Evolutionary conservation across 2,329 filamentous ascomycete species (phyloP).

Genomic region (Beauveria asiatica): DNA sequence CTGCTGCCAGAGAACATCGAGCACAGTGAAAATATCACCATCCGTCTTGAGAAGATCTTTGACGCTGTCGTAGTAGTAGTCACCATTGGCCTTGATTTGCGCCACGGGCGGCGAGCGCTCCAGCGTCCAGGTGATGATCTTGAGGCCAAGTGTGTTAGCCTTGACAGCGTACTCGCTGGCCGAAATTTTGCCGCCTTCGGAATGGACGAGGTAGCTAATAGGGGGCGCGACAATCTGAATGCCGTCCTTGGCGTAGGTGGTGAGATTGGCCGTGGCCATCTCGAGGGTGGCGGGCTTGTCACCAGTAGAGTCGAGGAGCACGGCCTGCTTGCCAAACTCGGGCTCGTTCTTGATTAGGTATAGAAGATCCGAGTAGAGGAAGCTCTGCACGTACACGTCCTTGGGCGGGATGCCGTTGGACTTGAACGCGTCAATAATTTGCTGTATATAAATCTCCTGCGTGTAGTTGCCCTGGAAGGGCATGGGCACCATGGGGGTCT

Average conservation of each 20-base stretch:
- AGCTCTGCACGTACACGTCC: slow-evolving; percentile 56
- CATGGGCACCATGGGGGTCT: slow-evolving; percentile 61
- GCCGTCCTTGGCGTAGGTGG: slow-evolving; percentile 45
- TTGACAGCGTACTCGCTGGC: slow-evolving; percentile 54
- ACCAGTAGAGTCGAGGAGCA: slow-evolving; percentile 56
- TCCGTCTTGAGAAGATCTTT: slow-evolving; percentile 49
- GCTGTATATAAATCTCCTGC: slow-evolving; percentile 54
- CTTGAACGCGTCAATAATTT: slow-evolving; percentile 54
- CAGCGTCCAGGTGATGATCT: slow-evolving; percentile 60
- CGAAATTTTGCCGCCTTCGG: slow-evolving; percentile 45
- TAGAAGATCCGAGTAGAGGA: slow-evolving; percentile 53
- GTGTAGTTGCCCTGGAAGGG: slow-evolving; percentile 58
- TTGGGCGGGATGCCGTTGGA: slow-evolving; percentile 40
- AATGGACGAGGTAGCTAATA: slow-evolving; percentile 51
- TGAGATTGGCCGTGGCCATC: slow-evolving; percentile 47
- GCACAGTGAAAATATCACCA: slow-evolving; percentile 57
- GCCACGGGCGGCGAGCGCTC: slow-evolving; percentile 56
- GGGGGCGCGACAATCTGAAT: slow-evolving; percentile 57
- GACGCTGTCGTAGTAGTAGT: slow-evolving; percentile 50
- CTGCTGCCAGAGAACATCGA: slow-evolving; percentile 54
- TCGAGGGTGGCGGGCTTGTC: slow-evolving; percentile 42
- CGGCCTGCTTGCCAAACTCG: slow-evolving; percentile 50
- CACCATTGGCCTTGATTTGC: slow-evolving; percentile 32
- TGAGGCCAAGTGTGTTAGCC: slow-evolving; percentile 52
- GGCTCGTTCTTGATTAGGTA: slow-evolving; percentile 60